phyloP scores from a whole-genome alignment of 129 eudicot genomes.

The Chrysanthemum seticuspe region DNA sequence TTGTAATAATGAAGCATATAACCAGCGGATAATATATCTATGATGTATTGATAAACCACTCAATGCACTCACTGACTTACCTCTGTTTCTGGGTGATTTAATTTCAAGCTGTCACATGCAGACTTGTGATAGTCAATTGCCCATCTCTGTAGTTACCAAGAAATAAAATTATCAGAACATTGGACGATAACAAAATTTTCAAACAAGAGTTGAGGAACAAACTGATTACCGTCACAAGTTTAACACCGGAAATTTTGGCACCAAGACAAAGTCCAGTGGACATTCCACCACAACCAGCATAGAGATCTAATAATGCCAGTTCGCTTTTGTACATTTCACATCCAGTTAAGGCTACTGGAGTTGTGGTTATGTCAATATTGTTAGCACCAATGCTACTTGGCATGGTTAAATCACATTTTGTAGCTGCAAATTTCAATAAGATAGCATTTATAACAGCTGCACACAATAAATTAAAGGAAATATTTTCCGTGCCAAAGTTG shows the following conservation, averaged over 20 bases:
- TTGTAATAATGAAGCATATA: neutral
- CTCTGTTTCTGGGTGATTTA: conserved; percentile 88
- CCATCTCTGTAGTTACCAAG: conserved; percentile 62
- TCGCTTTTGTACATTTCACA: conserved; percentile 44
- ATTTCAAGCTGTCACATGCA: conserved; percentile 88
- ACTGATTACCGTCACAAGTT: conserved; percentile 70
- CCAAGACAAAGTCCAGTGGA: conserved; percentile 95
- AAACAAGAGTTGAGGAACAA: conserved; percentile 23
- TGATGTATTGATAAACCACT: conserved; percentile 11
- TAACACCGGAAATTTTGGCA: conserved; percentile 61
- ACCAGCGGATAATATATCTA: conserved; percentile 9
- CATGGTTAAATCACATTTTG: conserved; percentile 41
- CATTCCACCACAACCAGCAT: conserved; percentile 98
- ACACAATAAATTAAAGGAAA: conserved; percentile 5
- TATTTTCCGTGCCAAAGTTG: conserved; percentile 5
- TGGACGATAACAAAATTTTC: conserved; percentile 1
- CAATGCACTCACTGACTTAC: conserved; percentile 60
- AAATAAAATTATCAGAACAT: conserved; percentile 12
- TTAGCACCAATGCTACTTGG: conserved; percentile 29
- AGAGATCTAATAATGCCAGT: conserved; percentile 71
- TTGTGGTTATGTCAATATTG: conserved; percentile 26
- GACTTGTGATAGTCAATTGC: conserved; percentile 70
- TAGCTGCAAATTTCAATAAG: conserved; percentile 34
- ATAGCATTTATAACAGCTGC: conserved; percentile 21
- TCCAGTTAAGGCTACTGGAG: conserved; percentile 34